Base-by-base conservation (phyloP, 345 rosid genomes). In the Populus simonii region DNA sequence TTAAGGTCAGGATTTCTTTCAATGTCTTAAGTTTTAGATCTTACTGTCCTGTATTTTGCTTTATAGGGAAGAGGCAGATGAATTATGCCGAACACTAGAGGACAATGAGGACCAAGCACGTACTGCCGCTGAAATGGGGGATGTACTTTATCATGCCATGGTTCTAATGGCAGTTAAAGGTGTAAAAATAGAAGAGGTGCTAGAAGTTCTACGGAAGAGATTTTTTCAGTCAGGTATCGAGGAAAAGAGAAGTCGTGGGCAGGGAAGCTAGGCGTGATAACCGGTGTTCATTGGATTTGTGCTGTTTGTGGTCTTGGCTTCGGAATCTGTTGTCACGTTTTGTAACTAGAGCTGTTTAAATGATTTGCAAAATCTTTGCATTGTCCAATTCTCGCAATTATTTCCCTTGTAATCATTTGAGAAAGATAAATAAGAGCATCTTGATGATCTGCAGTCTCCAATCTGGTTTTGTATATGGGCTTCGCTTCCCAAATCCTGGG, bases 61-160 rank as follows among this genome's bases (percentile, higher is more conserved):
- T 71, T 74, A 66, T 83, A 93, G 95, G 87, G 97, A 93, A 87
- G 97, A 95, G 84, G 94, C 92, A 0, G 92, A 92, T 75, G 98
- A 93, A 80, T 74, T 93, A 72, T 96, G 98, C 77, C 80, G 83
- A 78, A 90, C 98, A 8, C 63, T 91, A 35, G 97, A 93, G 82
- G 97, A 90, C 8, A 87, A 89, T 1, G 96, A 96, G 82, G 90
- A 91, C 43, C 77, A 75, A 18, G 61, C 82, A 27, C 89, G 88
- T 9, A 82, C 91, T 15, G 90, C 91, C 9, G 89, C 95, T 4
- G 96, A 96, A 82, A 96, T 92, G 97, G 97, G 89, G 4, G 95
- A 96, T 81, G 84, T 90, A 31, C 75, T 92, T 1, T 93, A 93
- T 72, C 97, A 92, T 78, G 76, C 94, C 20, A 88, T 93, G 95